Evolutionary conservation across 2,329 filamentous ascomycete genomes (phyloP), one percentile per base, ranked within the genome.

Genomic region (Chaetothyriales sp.): DNA sequence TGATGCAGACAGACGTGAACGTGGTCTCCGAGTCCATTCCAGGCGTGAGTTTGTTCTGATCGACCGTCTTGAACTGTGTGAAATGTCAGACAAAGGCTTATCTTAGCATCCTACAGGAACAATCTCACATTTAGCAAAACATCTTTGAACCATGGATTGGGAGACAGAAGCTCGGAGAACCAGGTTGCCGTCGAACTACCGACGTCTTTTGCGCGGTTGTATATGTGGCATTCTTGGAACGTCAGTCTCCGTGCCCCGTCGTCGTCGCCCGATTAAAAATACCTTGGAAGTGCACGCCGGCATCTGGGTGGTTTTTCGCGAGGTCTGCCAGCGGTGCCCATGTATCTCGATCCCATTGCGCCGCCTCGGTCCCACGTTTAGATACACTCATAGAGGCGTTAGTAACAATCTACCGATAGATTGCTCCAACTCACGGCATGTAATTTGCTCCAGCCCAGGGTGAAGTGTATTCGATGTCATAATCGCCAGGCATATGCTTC

Each of bases 1-100:
- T 95, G 66, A 95, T 87, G 69, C 89, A 95, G 43, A 95, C 82
- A 1, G 86, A 90, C 6, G 80, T 88, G 67, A 90, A 94, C 51
- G 77, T 73, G 48, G 80, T 85, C 19, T 81, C 88, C 10, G 83
- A 83, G 55, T 88, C 82, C 50, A 82, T 77, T 7, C 50, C 52
- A 22, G 44, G 8, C 1, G 54, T 48, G 6, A 57, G 52, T 22
- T 53, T 50, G 10, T 45, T 28, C 48, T 50, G 46, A 19, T 50
- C 50, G 7, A 48, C 45, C 10, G 47, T 33, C 29, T 18, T 43
- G 15, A 82, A 90, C 75, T 78, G 56, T 2, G 18, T 7, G 19
- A 20, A 48, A 19, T 2, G 33, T 19, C 22, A 49, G 25, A 15
- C 15, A 49, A 6, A 5, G 37, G 18, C 3, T 15, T 49, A 19